Base-by-base conservation (phyloP, 2,329 filamentous ascomycete genomes). In the Fusarium proliferatum region DNA sequence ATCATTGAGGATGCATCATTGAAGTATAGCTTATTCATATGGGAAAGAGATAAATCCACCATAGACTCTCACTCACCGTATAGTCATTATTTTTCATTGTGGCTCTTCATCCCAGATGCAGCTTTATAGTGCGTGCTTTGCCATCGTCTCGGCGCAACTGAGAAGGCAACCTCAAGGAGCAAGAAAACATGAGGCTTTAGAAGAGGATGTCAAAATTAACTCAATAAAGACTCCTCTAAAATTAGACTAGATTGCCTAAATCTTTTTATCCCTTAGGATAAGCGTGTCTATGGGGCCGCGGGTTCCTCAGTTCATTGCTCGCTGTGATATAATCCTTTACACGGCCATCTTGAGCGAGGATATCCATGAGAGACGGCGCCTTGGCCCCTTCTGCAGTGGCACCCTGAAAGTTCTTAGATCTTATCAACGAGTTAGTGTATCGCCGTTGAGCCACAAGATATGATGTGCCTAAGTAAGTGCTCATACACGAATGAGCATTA, bases 331-430 rank as follows among this genome's bases (percentile, higher is more conserved):
- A 81, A 36, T 78, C 66, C 49, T 83, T 81, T 6, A 68, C 59
- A 4, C 76, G 55, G 9, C 73, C 72, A 36, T 77, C 72, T 7
- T 56, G 64, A 5, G 79, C 71, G 9, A 83, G 80, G 71, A 85
- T 81, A 56, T 87, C 85, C 78, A 84, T 79, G 23, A 85, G 75
- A 8, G 81, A 81, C 1, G 85, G 85, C 0, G 82, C 78, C 56
- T 84, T 81, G 12, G 85, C 85, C 59, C 86, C 84, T 4, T 82
- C 79, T 3, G 83, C 81, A 3, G 80, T 83, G 16, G 86, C 86
- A 36, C 87, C 80, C 73, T 88, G 33, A 33, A 5, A 33, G 33
- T 33, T 33, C 33, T 33, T 33, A 33, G 33, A 33, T 33, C 33
- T 33, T 33, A 33, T 33, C 33, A 33, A 33, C 6, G 4, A 33